Evolutionary conservation across 106 monocot genomes (phyloP), one percentile per base, ranked within the genome.

Genomic region (Iris macrosiphon): DNA sequence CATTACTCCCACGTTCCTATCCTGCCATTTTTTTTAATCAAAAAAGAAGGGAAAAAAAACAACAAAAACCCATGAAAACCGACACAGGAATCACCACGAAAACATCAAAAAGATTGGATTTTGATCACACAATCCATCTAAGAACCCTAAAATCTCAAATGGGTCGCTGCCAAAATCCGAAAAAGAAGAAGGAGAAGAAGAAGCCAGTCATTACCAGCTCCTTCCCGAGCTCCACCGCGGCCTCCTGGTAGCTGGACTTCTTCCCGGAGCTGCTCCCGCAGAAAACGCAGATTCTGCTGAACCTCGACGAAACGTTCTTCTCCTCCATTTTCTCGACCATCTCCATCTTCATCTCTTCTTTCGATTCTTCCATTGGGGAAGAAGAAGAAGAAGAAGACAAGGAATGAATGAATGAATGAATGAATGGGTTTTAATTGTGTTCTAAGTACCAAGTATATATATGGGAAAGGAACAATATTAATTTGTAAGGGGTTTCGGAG

Each of bases 261-360:
- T 65, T 75, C 40, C 89, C 89, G 4, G 79, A 61, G 38, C 76
- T 75, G 54, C 89, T 89, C 40, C 89, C 89, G 40, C 83, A 89
- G 64, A 77, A 84, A 14, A 89, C 84, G 51, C 89, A 89, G 59
- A 89, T 77, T 31, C 80, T 74, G 22, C 40, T 60, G 45, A 89
- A 89, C 64, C 66, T 76, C n/a, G 81, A 71, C 20, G 29, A 7
- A 29, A 30, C 5, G 12, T 15, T 46, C 74, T 31, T 73, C 60
- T 74, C 63, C 54, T 19, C 72, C 42, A 4, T 31, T 33, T 21
- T 34, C 27, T 25, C 35, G 42, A 34, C 60, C 47, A 14, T 46
- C 42, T 49, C 48, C 12, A 43, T 45, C 20, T 41, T 50, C 59
- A 44, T 59, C 29, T 30, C 13, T 41, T 54, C 47, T 42, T 20